These are phyloP conservation scores for Elongisporangium undulatum DNA, from an alignment of 352 stramenopile genomes.

Conservation along the genomic window DNA sequence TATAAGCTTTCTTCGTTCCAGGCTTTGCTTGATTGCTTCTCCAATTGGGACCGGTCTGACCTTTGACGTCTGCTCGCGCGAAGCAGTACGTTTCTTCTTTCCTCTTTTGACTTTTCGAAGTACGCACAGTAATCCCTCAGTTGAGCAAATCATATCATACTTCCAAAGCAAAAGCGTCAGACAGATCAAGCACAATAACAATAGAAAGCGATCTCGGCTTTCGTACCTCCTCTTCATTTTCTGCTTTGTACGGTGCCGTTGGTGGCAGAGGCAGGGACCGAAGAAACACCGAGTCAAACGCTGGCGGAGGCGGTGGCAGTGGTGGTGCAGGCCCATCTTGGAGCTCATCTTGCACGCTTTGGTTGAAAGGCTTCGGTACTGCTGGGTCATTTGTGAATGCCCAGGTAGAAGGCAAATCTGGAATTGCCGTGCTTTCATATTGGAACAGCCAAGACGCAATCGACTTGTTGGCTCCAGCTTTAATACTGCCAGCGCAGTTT, in stretches of 20 bases:
- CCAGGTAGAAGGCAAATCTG: conserved; percentile 54
- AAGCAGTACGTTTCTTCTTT: too few species aligned
- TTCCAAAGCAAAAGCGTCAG: too few species aligned
- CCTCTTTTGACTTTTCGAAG: too few species aligned
- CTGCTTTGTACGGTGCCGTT: conserved; percentile 27
- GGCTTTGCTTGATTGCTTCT: too few species aligned
- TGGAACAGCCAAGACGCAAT: conserved; percentile 84
- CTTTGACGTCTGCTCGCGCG: too few species aligned
- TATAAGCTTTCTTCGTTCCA: too few species aligned
- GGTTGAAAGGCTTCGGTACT: conserved; percentile 53
- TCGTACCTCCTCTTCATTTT: conserved; percentile 32
- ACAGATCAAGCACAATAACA: too few species aligned
- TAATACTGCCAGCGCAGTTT: conserved; percentile 69
- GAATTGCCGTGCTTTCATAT: conserved; percentile 67
- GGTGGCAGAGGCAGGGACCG: conserved; percentile 42
- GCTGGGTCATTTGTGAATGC: conserved; percentile 63
- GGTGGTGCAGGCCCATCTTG: conserved; percentile 54
- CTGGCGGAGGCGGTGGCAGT: conserved; percentile 48
- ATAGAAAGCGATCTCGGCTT: too few species aligned
- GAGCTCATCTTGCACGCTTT: conserved; percentile 50
- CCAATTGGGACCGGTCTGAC: too few species aligned
- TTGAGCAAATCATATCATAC: too few species aligned
- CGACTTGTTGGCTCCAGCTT: conserved; percentile 36
- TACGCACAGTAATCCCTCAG: too few species aligned
- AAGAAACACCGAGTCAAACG: conserved; percentile 45